Percentiles rank a stretch among this genome's conserved stretches.
phyloP scores from a whole-genome alignment of 352 stramenopile genomes.

The Peronospora belbahrii region DNA sequence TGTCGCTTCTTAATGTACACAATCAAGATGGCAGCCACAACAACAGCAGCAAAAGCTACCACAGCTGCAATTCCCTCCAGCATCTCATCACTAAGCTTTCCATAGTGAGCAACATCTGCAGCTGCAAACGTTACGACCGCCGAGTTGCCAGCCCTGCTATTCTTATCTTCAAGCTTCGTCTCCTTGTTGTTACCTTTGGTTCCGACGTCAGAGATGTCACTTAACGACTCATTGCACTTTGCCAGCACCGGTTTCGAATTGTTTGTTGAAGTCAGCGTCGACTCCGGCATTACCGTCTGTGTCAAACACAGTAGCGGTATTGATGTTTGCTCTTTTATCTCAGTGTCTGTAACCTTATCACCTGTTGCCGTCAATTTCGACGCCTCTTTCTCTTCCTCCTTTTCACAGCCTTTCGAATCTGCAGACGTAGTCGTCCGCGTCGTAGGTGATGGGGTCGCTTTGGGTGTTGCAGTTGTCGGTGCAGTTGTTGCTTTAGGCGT shows the following conservation, averaged over 20 bases:
- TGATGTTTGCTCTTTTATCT: neutral
- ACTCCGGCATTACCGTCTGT: neutral
- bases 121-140: conserved; percentile 10
- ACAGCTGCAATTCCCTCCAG: conserved; percentile 13
- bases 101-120: neutral
- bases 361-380: neutral
- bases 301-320: too few relatives aligned
- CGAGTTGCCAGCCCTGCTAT: conserved; percentile 1
- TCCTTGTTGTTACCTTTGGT: neutral
- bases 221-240: conserved; percentile 7
- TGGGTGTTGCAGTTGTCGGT: conserved; percentile 13
- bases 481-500: conserved; percentile 12
- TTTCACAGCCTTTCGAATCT: conserved; percentile 1
- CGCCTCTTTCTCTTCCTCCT: neutral
- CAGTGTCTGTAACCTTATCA: neutral
- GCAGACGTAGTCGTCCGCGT: conserved; percentile 2
- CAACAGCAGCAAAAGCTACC: conserved; percentile 15
- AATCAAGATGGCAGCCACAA: conserved; percentile 9
- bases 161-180: conserved; percentile 10
- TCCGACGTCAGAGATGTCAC: neutral
- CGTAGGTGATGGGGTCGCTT: conserved; percentile 10
- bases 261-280: neutral
- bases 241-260: neutral
- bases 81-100: conserved; percentile 6
- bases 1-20: conserved; percentile 18